Evolutionary conservation across 257 asterid genomes (phyloP).

Genomic region (Penstemon newberryi): DNA sequence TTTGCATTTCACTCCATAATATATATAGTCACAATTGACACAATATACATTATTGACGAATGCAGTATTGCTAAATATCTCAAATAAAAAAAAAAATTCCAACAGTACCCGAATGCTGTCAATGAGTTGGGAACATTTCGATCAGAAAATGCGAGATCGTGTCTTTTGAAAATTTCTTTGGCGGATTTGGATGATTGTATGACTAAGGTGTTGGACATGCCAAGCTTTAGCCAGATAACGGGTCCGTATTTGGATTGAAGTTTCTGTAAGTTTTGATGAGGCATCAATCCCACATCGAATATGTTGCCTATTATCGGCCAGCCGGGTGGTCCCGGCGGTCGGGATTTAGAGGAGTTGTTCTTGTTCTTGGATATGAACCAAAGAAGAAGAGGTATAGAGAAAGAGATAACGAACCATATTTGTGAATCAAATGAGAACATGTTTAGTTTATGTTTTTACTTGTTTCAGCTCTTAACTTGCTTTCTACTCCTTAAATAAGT

Average conservation of each 20-base stretch:
- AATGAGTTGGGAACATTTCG: constrained; percentile 16
- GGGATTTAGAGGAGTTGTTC: constrained; percentile 3
- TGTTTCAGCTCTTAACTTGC: too few species aligned
- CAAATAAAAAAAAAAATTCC: too few species aligned
- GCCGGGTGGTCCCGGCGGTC: constrained; percentile 47
- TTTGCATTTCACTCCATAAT: too few species aligned
- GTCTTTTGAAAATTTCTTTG: constrained; percentile 39
- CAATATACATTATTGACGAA: not conserved
- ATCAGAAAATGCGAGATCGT: constrained; percentile 29
- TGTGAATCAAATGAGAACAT: too few species aligned
- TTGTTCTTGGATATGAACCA: not conserved
- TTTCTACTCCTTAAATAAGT: too few species aligned
- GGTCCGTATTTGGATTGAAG: constrained; percentile 37
- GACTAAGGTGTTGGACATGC: constrained; percentile 34
- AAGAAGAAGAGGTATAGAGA: too few species aligned
- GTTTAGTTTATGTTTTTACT: too few species aligned
- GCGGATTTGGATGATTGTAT: constrained; percentile 35
- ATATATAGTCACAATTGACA: too few species aligned
- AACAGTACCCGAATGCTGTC: not conserved
- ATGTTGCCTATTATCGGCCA: constrained; percentile 42
- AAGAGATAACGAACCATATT: too few species aligned
- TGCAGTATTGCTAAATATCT: not conserved
- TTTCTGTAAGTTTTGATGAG: constrained; percentile 31
- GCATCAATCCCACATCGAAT: constrained; percentile 36
- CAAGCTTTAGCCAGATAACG: constrained; percentile 36